Conservation (phyloP, 768 basidiomycete genomes). For the Collybia sordida region DNA sequence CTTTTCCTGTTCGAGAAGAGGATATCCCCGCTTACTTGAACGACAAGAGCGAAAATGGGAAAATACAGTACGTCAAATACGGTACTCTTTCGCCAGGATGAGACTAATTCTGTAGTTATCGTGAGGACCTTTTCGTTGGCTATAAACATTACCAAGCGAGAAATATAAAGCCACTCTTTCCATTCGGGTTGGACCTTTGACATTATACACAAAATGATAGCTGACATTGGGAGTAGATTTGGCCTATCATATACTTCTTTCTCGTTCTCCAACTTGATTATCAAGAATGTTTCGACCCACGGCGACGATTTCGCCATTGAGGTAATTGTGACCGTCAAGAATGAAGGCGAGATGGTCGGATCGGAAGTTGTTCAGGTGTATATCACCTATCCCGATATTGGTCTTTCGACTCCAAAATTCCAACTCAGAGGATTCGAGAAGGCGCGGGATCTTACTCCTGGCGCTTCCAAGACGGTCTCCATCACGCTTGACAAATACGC, state of each 20-base stretch:
- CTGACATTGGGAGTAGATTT: constrained; percentile 37
- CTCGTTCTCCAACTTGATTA: constrained; percentile 43
- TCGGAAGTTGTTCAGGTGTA: constrained; percentile 72
- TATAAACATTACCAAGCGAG: constrained; percentile 66
- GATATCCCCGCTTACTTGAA: constrained; percentile 65
- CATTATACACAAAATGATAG: not conserved
- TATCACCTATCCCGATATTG: constrained; percentile 48
- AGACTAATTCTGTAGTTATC: constrained; percentile 33
- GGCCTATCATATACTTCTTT: constrained; percentile 81
- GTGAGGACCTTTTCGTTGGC: constrained; percentile 67
- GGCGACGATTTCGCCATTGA: constrained; percentile 30
- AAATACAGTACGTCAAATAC: constrained; percentile 34
- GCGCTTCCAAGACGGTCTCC: constrained; percentile 34
- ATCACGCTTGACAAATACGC: constrained; percentile 66
- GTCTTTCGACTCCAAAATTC: constrained; percentile 52
- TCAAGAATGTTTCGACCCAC: constrained; percentile 27
- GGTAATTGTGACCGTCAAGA: constrained; percentile 51
- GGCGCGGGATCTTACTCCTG: constrained; percentile 48
- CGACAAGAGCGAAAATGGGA: constrained; percentile 56
- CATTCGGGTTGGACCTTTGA: constrained; percentile 51
- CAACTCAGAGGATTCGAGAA: constrained; percentile 71
- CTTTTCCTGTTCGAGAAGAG: constrained; percentile 56
- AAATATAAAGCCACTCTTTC: constrained; percentile 55
- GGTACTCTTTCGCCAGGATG: not conserved
- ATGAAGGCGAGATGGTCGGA: constrained; percentile 52